A percentile compares a stretch with the other conserved stretches of the same genome.
phyloP scores from a whole-genome alignment of 1,284 basidiomycete genomes.

The Testicularia cyperi region DNA sequence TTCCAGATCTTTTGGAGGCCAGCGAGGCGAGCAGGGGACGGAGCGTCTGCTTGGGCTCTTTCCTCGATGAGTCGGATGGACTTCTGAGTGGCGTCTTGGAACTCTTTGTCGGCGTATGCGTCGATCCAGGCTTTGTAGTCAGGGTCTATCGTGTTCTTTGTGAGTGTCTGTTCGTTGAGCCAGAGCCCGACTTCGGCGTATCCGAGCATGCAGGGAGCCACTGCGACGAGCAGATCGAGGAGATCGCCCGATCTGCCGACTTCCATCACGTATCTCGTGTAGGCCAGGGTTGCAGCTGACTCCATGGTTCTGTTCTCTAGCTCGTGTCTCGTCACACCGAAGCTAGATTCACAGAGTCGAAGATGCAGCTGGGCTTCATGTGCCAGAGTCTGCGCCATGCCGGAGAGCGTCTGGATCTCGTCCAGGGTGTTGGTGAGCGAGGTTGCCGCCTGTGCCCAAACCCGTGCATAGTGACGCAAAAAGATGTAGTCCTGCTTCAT shows the following conservation, averaged over 20 bases:
- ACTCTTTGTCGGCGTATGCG: conserved; percentile 73
- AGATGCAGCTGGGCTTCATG: conserved; percentile 47
- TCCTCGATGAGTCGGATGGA: conserved; percentile 68
- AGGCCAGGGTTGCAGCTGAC: conserved; percentile 49
- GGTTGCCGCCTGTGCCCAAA: conserved; percentile 69
- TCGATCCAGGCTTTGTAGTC: conserved; percentile 71
- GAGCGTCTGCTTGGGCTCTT: conserved; percentile 66
- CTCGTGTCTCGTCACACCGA: conserved; percentile 30
- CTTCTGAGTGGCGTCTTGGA: conserved; percentile 70
- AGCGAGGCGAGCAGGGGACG: conserved; percentile 67
- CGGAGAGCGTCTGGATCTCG: conserved; percentile 69
- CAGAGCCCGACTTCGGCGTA: conserved; percentile 87
- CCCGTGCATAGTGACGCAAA: conserved; percentile 63
- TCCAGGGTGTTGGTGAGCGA: conserved; percentile 62
- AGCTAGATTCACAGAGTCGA: conserved; percentile 33
- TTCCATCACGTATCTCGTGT: conserved; percentile 55
- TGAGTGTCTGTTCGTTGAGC: conserved; percentile 60
- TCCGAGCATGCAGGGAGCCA: conserved; percentile 82
- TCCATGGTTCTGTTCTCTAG: conserved; percentile 40
- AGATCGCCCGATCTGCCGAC: conserved; percentile 65
- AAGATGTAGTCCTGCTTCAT: conserved; percentile 69
- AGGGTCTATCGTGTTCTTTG: conserved; percentile 4
- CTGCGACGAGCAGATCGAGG: conserved; percentile 74
- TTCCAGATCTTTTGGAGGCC: conserved; percentile 77
- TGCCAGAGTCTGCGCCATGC: conserved; percentile 61